phyloP scores from a whole-genome alignment of 2,329 filamentous ascomycete species.

The Fusarium torreyae region DNA sequence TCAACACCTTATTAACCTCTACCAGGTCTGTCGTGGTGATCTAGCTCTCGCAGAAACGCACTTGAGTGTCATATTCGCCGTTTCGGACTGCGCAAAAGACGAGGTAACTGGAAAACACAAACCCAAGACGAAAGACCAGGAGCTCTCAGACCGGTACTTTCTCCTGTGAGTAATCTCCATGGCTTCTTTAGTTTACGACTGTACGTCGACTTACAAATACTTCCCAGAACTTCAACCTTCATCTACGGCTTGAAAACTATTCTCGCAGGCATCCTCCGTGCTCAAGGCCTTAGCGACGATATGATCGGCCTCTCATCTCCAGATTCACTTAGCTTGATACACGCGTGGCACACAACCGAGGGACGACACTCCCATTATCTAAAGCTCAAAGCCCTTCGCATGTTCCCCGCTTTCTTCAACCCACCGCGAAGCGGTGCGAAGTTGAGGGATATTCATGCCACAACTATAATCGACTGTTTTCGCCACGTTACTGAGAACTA shows the following conservation, averaged over 20 bases:
- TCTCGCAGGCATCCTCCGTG: not conserved
- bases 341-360: slow-evolving; percentile 6
- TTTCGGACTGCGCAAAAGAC: not conserved
- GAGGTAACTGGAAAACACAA: too few relatives aligned
- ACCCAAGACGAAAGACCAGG: slow-evolving; percentile 9
- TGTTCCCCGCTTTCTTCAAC: slow-evolving; percentile 25
- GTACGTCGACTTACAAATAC: not conserved
- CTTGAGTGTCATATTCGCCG: slow-evolving; percentile 6
- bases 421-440: not conserved
- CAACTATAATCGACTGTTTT: not conserved
- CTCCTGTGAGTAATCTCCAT: not conserved
- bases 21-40: slow-evolving; percentile 19
- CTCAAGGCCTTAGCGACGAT: fast-evolving
- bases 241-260: slow-evolving; percentile 14
- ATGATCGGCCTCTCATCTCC: fast-evolving
- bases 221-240: slow-evolving; percentile 2
- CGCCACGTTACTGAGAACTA: not conserved
- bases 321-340: not conserved
- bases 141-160: slow-evolving; percentile 19
- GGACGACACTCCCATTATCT: not conserved
- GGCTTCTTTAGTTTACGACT: fast-evolving
- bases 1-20: fast-evolving
- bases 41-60: slow-evolving; percentile 16
- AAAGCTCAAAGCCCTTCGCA: slow-evolving; percentile 20
- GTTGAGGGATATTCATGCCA: not conserved